Evolutionary conservation across 495 filamentous ascomycete genomes (phyloP).

Genomic region (Hypoxylon crocopeplum): DNA sequence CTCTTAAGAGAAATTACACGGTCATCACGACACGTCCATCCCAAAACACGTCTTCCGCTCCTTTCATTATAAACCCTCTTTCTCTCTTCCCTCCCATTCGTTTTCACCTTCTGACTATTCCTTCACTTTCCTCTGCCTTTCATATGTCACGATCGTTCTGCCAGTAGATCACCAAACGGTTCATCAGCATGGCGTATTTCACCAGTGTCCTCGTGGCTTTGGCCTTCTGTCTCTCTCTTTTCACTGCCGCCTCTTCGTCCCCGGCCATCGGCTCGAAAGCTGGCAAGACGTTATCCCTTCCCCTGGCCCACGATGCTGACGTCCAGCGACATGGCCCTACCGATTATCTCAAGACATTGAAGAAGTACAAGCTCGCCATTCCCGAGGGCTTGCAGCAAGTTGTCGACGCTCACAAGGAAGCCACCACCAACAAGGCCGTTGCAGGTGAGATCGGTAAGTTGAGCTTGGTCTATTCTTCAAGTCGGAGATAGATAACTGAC

Average conservation of each 20-base stretch:
- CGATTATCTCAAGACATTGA: constrained; percentile 40
- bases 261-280: constrained; percentile 1
- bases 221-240: constrained; percentile 26
- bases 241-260: constrained; percentile 13
- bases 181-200: constrained; percentile 24
- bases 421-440: constrained; percentile 16
- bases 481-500: constrained; percentile 1
- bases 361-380: constrained; percentile 39
- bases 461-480: neutral
- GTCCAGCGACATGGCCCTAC: constrained; percentile 37
- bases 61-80: constrained; percentile 8
- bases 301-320: constrained; percentile 31
- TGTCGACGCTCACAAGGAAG: constrained; percentile 37
- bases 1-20: constrained; percentile 15
- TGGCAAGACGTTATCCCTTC: constrained; percentile 37
- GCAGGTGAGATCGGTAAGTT: constrained; percentile 19
- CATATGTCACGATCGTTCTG: neutral
- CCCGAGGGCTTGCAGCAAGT: constrained; percentile 37
- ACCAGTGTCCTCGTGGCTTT: constrained; percentile 24
- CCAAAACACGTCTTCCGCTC: constrained; percentile 2
- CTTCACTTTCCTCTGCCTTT: neutral
- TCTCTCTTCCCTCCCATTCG: neutral
- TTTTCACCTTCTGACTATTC: neutral
- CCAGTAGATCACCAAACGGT: constrained; percentile 1
- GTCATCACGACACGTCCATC: constrained; percentile 7